These are phyloP conservation scores for Jamesozyma gamospora DNA, from an alignment of 805 yeast species.

Conservation along the genomic window DNA sequence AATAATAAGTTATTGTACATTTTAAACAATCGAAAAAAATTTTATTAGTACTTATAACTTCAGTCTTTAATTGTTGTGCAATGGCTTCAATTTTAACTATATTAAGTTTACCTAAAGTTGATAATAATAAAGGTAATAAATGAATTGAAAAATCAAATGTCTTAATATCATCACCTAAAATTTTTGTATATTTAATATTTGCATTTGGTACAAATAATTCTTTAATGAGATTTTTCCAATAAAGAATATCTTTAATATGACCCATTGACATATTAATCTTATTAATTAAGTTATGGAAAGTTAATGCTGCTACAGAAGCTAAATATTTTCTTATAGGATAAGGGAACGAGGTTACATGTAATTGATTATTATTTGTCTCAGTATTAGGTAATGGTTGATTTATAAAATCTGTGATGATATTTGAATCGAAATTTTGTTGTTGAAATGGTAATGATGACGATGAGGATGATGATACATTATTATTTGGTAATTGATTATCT, in stretches of 20 bases:
- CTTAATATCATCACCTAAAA: conserved; percentile 37
- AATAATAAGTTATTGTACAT: conserved; percentile 40
- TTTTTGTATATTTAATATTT: conserved; percentile 37
- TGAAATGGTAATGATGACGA: neutral
- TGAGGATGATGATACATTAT: no score
- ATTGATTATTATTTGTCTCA: neutral
- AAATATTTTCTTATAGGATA: conserved; percentile 31
- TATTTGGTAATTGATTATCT: no score
- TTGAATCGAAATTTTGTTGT: neutral
- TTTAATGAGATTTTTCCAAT: conserved; percentile 40
- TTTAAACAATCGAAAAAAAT: conserved; percentile 46
- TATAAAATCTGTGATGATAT: no score
- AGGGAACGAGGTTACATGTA: conserved; percentile 11
- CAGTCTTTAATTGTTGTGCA: conserved; percentile 41
- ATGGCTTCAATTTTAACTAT: conserved; percentile 43
- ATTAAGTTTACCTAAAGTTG: conserved; percentile 41
- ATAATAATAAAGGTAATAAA: conserved; percentile 30
- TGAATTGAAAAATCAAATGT: conserved; percentile 49
- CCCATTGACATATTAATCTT: conserved; percentile 35
- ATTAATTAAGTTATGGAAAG: conserved; percentile 43
- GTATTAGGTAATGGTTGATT: neutral
- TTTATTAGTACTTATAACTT: conserved; percentile 42
- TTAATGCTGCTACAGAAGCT: conserved; percentile 42
- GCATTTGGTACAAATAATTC: conserved; percentile 48
- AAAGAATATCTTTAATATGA: conserved; percentile 35